Conservation (phyloP, 2,329 filamentous ascomycete species). For the Ilyonectria robusta region DNA sequence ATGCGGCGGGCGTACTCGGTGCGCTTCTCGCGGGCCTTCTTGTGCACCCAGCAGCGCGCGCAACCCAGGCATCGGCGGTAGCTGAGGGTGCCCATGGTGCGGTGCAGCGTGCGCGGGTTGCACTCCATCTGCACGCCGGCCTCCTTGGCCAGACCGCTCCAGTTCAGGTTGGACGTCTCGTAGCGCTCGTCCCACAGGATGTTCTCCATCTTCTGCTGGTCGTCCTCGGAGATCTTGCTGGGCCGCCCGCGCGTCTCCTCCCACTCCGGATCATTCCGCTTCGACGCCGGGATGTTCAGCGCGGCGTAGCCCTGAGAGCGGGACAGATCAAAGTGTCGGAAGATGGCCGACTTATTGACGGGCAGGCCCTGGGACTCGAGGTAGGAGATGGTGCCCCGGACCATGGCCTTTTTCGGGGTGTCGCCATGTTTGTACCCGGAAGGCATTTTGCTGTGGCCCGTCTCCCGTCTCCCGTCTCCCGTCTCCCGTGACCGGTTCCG, state of each 20-base stretch:
- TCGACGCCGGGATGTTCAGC: slow-evolving; percentile 51
- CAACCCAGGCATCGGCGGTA: slow-evolving; percentile 55
- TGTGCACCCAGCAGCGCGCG: slow-evolving; percentile 49
- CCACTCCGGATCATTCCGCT: slow-evolving; percentile 56
- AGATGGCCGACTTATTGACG: slow-evolving; percentile 58
- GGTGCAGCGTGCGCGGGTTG: slow-evolving; percentile 54
- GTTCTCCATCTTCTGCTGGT: slow-evolving; percentile 55
- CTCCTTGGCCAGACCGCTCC: slow-evolving; percentile 52
- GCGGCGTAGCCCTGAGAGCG: slow-evolving; percentile 57
- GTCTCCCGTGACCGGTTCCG: slow-evolving; percentile 7
- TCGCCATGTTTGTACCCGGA: slow-evolving; percentile 56
- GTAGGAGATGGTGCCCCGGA: slow-evolving; percentile 57
- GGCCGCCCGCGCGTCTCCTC: slow-evolving; percentile 56
- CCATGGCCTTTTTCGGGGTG: slow-evolving; percentile 56
- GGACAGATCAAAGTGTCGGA: slow-evolving; percentile 56
- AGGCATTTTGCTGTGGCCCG: slow-evolving; percentile 39
- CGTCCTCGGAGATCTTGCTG: slow-evolving; percentile 52
- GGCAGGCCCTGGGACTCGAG: slow-evolving; percentile 56
- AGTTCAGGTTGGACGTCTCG: slow-evolving; percentile 51
- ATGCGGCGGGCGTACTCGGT: slow-evolving; percentile 53
- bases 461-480: too few relatives aligned
- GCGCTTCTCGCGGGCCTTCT: slow-evolving; percentile 51
- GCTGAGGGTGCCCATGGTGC: slow-evolving; percentile 55
- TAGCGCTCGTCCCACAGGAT: slow-evolving; percentile 56
- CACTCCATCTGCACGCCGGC: slow-evolving; percentile 52